phyloP scores from a whole-genome alignment of 768 basidiomycete species.

The Boletus fagicola region DNA sequence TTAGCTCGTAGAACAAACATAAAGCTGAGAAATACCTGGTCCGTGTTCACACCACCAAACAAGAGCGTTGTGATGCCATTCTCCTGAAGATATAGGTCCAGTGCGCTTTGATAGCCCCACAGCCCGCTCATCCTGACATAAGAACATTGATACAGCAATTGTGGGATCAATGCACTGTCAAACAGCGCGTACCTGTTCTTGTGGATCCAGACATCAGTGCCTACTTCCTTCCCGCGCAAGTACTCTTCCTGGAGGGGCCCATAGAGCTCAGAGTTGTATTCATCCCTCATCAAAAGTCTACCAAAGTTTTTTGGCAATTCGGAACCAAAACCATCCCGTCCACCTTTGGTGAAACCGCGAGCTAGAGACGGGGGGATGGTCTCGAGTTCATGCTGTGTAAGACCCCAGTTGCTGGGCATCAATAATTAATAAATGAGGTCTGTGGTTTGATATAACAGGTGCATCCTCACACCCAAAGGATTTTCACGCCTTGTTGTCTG shows the following conservation, averaged over 20 bases:
- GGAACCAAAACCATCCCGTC: conserved; percentile 52
- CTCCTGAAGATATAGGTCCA: conserved; percentile 62
- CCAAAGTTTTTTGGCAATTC: conserved; percentile 54
- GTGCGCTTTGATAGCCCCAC: conserved; percentile 61
- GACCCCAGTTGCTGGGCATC: conserved; percentile 60
- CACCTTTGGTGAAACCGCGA: conserved; percentile 52
- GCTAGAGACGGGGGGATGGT: conserved; percentile 60
- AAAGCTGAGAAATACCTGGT: conserved; percentile 44
- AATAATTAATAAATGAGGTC: not conserved
- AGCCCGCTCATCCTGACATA: conserved; percentile 56
- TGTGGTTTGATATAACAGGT: not conserved
- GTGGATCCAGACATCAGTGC: conserved; percentile 70
- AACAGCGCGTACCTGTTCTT: conserved; percentile 52
- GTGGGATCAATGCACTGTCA: not conserved
- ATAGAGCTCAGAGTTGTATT: conserved; percentile 59
- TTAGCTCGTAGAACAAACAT: not conserved
- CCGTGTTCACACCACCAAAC: conserved; percentile 65
- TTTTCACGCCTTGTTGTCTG: conserved; percentile 49
- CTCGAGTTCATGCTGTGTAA: conserved; percentile 60
- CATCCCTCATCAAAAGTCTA: conserved; percentile 55
- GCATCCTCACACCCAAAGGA: conserved; percentile 61
- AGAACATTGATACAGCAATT: not conserved
- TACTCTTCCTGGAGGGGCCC: conserved; percentile 59
- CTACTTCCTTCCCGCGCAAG: conserved; percentile 47
- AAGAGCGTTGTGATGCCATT: conserved; percentile 61